phyloP scores from a whole-genome alignment of 1,139 yeast species.

The Spathaspora sp. region DNA sequence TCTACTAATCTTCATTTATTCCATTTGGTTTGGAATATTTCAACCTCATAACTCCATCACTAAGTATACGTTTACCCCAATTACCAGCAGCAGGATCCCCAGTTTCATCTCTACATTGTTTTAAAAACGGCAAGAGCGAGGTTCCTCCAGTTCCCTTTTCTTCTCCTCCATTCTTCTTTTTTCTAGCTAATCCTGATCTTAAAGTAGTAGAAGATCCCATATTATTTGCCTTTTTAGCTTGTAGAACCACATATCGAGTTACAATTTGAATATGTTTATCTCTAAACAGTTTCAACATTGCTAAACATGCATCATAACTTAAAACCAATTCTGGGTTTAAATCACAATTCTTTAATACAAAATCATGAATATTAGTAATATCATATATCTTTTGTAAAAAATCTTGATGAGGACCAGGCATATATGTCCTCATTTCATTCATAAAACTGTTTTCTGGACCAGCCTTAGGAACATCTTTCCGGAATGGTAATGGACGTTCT shows the following conservation, averaged over 20 bases:
- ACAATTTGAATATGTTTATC: slow-evolving; percentile 93
- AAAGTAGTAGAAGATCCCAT: slow-evolving; percentile 56
- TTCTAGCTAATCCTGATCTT: slow-evolving; percentile 61
- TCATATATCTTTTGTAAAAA: slow-evolving; percentile 62
- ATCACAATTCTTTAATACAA: slow-evolving; percentile 46
- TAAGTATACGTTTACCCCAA: slow-evolving; percentile 80
- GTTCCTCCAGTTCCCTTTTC: slow-evolving; percentile 94
- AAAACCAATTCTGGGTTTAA: slow-evolving; percentile 56
- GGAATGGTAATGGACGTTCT: slow-evolving; percentile 44
- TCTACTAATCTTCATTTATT: slow-evolving; percentile 28
- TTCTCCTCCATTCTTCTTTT: slow-evolving; percentile 42
- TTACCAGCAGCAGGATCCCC: slow-evolving; percentile 88
- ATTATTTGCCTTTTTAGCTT: slow-evolving; percentile 56
- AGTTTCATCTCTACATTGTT: slow-evolving; percentile 94
- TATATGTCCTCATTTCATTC: slow-evolving; percentile 80
- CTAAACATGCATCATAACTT: slow-evolving; percentile 86
- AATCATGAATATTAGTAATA: slow-evolving; percentile 62
- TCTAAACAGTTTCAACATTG: slow-evolving; percentile 84
- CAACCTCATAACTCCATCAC: slow-evolving; percentile 56
- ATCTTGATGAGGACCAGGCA: slow-evolving; percentile 84
- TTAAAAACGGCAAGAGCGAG: slow-evolving; percentile 82
- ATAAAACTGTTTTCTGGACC: slow-evolving; percentile 56
- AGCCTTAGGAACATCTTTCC: slow-evolving; percentile 5
- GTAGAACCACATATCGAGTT: slow-evolving; percentile 79
- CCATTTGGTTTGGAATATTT: slow-evolving; percentile 37